phyloP scores from a whole-genome alignment of 148 eudicot species.

The Fagopyrum homotropicum region DNA sequence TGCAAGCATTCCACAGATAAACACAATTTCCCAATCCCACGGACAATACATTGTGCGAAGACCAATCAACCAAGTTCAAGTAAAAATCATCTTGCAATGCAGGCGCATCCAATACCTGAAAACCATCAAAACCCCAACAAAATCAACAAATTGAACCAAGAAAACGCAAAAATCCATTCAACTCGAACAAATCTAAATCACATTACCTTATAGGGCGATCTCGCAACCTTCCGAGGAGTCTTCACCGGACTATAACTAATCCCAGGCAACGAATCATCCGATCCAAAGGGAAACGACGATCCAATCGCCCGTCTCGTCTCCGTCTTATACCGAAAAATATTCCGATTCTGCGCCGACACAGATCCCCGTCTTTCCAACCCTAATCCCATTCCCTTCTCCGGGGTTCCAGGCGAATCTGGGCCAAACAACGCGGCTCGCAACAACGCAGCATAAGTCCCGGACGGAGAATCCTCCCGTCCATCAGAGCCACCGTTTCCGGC shows the following conservation, averaged over 20 bases:
- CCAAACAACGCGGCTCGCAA: slow-evolving; percentile 69
- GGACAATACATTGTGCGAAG: slow-evolving; percentile 70
- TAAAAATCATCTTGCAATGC: slow-evolving; percentile 96
- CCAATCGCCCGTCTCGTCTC: slow-evolving; percentile 63
- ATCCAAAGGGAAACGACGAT: slow-evolving; percentile 56
- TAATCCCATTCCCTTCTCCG: slow-evolving; percentile 31
- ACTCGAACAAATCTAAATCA: background rate
- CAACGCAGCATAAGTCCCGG: slow-evolving; percentile 46
- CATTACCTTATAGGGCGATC: slow-evolving; percentile 80
- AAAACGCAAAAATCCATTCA: slow-evolving; percentile 5
- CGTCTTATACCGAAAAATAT: slow-evolving; percentile 68
- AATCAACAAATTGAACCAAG: background rate
- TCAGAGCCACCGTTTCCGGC: slow-evolving; percentile 22
- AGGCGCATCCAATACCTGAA: slow-evolving; percentile 91
- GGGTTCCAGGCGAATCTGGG: slow-evolving; percentile 57
- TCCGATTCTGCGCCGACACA: slow-evolving; percentile 31
- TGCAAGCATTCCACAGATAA: slow-evolving; percentile 89
- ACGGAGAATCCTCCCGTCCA: slow-evolving; percentile 28
- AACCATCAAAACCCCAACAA: slow-evolving; percentile 13
- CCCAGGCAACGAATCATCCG: slow-evolving; percentile 62
- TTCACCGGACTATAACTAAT: slow-evolving; percentile 72
- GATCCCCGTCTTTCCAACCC: slow-evolving; percentile 7
- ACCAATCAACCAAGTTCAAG: slow-evolving; percentile 92
- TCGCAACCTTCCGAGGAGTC: slow-evolving; percentile 61
- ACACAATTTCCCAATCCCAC: slow-evolving; percentile 87